A percentile compares a stretch with the other conserved stretches of the same genome.
These are phyloP conservation scores for Fusarium hostae DNA, from an alignment of 2,329 filamentous ascomycete genomes.

Conservation along the genomic window DNA sequence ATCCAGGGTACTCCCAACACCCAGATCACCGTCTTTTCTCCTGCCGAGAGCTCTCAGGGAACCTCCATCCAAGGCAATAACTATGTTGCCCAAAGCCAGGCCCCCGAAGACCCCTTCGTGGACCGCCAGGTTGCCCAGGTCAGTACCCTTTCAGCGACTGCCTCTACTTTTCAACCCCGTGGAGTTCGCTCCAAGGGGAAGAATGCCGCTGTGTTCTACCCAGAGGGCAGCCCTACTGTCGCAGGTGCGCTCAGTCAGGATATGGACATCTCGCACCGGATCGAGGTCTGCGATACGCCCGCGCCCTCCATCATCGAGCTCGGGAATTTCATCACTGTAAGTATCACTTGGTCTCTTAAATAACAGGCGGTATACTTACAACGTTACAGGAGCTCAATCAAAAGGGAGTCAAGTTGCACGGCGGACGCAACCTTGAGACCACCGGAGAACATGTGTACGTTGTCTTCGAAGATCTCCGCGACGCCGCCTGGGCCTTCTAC, in stretches of 20 bases:
- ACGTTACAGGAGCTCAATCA: constrained; percentile 52
- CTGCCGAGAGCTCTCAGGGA: constrained; percentile 60
- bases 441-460: constrained; percentile 60
- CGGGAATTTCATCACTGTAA: constrained; percentile 58
- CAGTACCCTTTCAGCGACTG: constrained; percentile 70
- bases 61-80: constrained; percentile 36
- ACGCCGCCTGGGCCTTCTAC: constrained; percentile 63
- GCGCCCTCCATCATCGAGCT: constrained; percentile 52
- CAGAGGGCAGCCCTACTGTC: constrained; percentile 42
- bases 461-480: constrained; percentile 69
- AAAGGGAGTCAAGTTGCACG: constrained; percentile 50
- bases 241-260: constrained; percentile 58
- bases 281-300: constrained; percentile 54
- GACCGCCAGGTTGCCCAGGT: constrained; percentile 47
- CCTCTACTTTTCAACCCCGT: constrained; percentile 68
- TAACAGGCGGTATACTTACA: constrained; percentile 16
- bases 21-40: constrained; percentile 71
- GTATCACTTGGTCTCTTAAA: constrained; percentile 22
- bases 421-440: constrained; percentile 51
- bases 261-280: constrained; percentile 57
- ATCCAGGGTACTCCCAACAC: constrained; percentile 73
- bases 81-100: constrained; percentile 36
- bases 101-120: constrained; percentile 63
- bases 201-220: neutral
- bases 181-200: constrained; percentile 27